phyloP scores from a whole-genome alignment of 495 filamentous ascomycete genomes.

The Hyaloscypha variabilis region DNA sequence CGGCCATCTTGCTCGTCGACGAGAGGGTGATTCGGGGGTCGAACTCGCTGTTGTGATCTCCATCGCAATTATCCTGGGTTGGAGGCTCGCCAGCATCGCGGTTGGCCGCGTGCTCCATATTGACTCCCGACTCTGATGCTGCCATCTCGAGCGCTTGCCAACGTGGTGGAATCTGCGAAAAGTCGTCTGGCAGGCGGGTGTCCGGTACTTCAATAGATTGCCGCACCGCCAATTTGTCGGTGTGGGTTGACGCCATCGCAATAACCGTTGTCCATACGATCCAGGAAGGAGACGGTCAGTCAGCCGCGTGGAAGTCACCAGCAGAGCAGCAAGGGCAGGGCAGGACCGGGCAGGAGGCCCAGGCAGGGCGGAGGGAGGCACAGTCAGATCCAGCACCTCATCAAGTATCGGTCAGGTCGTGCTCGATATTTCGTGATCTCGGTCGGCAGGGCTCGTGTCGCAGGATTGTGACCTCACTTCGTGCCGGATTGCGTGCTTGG shows the following conservation, averaged over 20 bases:
- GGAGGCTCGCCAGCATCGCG: slow-evolving; percentile 21
- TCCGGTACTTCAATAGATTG: slow-evolving; percentile 26
- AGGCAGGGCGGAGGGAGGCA: not conserved
- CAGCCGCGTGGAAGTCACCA: slow-evolving; percentile 11
- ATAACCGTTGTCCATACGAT: slow-evolving; percentile 3
- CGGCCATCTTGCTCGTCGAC: slow-evolving; percentile 42
- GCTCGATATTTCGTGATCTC: not conserved
- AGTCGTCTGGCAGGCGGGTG: not conserved
- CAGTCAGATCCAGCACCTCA: not conserved
- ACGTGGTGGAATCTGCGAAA: not conserved
- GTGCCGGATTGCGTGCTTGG: not conserved
- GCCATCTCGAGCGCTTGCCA: slow-evolving; percentile 10
- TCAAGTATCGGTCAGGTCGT: not conserved
- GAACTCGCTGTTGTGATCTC: slow-evolving; percentile 12
- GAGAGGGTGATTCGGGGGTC: slow-evolving; percentile 26
- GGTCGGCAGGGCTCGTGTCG: not conserved
- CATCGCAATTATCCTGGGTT: slow-evolving; percentile 26
- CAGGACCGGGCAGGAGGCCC: no score
- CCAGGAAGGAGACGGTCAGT: slow-evolving; percentile 2
- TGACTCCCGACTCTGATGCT: not conserved
- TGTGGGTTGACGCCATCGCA: slow-evolving; percentile 27
- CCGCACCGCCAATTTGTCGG: slow-evolving; percentile 20
- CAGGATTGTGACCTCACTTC: not conserved
- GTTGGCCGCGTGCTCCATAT: not conserved
- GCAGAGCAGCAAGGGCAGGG: no score